Percentiles rank a stretch among this genome's conserved stretches.
phyloP scores from a whole-genome alignment of 1,284 basidiomycete genomes.

The Boletus albobrunnescens region DNA sequence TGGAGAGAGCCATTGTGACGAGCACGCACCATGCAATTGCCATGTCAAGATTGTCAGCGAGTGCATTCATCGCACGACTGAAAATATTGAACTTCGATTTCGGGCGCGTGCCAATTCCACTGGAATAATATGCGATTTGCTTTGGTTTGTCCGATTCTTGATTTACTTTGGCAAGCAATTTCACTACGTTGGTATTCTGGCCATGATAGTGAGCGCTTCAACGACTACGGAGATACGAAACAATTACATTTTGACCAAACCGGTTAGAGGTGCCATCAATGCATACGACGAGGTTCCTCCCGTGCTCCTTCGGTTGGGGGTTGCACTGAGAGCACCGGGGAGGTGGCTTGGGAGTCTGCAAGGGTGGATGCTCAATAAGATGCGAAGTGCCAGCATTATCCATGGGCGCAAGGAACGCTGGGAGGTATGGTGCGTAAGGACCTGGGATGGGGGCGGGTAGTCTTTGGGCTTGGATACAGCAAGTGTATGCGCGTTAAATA shows the following conservation, averaged over 20 bases:
- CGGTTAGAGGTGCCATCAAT: conserved; percentile 31
- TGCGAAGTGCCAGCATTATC: too few species aligned
- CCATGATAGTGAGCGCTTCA: conserved; percentile 6
- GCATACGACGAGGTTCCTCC: conserved; percentile 30
- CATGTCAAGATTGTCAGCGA: conserved; percentile 21
- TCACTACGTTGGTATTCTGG: conserved; percentile 38
- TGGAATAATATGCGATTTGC: conserved; percentile 37
- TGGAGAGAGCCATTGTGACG: not conserved
- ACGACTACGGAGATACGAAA: not conserved
- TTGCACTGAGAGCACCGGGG: conserved; percentile 19
- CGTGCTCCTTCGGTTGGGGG: conserved; percentile 1
- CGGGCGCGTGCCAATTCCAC: conserved; percentile 36
- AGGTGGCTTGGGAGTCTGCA: too few species aligned
- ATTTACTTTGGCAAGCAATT: conserved; percentile 28
- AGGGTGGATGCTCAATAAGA: too few species aligned
- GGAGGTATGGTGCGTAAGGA: too few species aligned
- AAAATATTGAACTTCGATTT: conserved; percentile 19
- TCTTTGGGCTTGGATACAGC: too few species aligned
- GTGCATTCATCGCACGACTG: conserved; percentile 11
- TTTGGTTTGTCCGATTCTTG: conserved; percentile 12
- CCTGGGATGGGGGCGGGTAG: too few species aligned
- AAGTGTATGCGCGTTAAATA: too few species aligned
- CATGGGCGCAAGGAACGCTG: too few species aligned
- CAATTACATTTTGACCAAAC: conserved; percentile 27
- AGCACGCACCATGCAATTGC: conserved; percentile 23